Base-by-base conservation (phyloP, 2,329 filamentous ascomycete species). In the Keithomyces neogunnii region DNA sequence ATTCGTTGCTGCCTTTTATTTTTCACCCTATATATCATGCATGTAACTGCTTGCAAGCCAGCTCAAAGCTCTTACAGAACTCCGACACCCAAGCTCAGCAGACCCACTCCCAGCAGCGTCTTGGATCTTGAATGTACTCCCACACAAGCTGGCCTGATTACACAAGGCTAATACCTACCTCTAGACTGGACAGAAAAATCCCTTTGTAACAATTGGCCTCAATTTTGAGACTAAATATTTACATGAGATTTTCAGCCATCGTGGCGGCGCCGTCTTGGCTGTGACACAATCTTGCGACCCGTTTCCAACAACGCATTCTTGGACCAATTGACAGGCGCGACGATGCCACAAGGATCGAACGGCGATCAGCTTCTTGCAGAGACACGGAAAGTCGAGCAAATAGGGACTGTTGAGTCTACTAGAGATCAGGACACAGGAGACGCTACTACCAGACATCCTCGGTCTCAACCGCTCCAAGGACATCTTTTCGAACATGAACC, bases 401-500 rank as follows among this genome's bases (percentile, higher is more conserved):
- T 38, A 43, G 30, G 31, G 30, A n/a, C 33, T 19, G 28, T 32
- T 31, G 35, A 50, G 35, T 40, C 48, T 26, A 26, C 29, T n/a
- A 3, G 28, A 6, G n/a, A 50, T 3, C 28, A 39, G 19, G 7
- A 28, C 26, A 31, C 73, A 32, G 69, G 81, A 58, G 82, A 77
- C 61, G 88, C 89, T n/a, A 82, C 91, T 13, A 86, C 89, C 19
- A 85, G 86, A 13, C 71, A 96, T 38, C 88, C 89, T 39, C 81
- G 89, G 47, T 75, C 84, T 4, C 81, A 85, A 60, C 95, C 89
- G 0, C 90, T 95, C 69, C 86, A 84, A 67, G 81, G 90, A 60
- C 89, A 92, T 66, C 80, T 87, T 61, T 74, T 95, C 50, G 75
- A 85, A 53, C 83, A 87, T 44, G 75, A 82, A 42, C 73, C 84